Percentiles rank a stretch among this genome's conserved stretches.
Conservation (phyloP, 2,329 filamentous ascomycete genomes). For the Cladophialophora bantiana region DNA sequence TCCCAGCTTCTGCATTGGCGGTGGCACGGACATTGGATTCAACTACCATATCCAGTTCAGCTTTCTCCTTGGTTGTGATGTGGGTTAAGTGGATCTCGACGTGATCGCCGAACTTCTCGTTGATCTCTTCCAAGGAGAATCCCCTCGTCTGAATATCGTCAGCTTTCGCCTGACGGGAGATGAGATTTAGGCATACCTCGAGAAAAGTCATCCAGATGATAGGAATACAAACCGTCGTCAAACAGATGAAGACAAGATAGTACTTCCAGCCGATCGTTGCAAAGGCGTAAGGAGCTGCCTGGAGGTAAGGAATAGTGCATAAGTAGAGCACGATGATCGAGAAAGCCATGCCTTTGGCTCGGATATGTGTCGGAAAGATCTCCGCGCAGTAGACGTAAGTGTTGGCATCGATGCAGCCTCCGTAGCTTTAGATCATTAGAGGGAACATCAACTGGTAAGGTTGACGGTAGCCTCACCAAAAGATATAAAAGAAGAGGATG, state of each 20-base stretch:
- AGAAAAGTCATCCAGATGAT: slow-evolving; percentile 41
- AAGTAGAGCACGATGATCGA: slow-evolving; percentile 5
- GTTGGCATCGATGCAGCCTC: slow-evolving; percentile 14
- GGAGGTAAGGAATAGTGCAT: slow-evolving; percentile 4
- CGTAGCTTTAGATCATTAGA: slow-evolving; percentile 5
- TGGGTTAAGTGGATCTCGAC: too few relatives aligned
- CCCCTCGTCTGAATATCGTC: too few relatives aligned
- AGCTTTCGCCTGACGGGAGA: too few relatives aligned
- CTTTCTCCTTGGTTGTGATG: too few relatives aligned
- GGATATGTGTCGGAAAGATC: slow-evolving; percentile 24
- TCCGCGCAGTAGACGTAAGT: slow-evolving; percentile 16
- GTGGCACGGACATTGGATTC: too few relatives aligned
- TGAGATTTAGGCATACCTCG: slow-evolving; percentile 25
- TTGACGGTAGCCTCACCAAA: slow-evolving; percentile 5
- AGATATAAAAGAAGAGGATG: slow-evolving; percentile 18
- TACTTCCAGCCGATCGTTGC: slow-evolving; percentile 44
- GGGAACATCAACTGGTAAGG: background rate
- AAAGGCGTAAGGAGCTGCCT: slow-evolving; percentile 40
- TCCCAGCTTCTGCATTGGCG: too few relatives aligned
- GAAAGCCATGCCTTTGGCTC: slow-evolving; percentile 11
- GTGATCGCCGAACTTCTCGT: too few relatives aligned
- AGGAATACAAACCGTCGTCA: slow-evolving; percentile 34
- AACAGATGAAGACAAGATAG: slow-evolving; percentile 40
- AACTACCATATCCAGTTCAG: too few relatives aligned
- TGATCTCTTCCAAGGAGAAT: too few relatives aligned